Conservation (phyloP, 371 early-diverging fungal genomes). For the Cokeromyces recurvatus region DNA sequence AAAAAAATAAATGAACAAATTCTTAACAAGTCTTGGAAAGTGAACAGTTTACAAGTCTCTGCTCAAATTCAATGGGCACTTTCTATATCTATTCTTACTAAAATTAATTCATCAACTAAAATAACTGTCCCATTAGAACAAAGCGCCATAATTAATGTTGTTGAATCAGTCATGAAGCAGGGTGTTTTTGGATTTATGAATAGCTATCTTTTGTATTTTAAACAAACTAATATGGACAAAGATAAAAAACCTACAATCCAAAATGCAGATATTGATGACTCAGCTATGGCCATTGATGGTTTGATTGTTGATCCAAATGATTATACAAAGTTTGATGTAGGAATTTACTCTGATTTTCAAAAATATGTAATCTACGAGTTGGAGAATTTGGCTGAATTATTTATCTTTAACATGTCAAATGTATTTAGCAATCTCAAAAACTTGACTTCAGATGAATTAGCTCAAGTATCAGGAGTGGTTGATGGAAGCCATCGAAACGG, state of each 20-base stretch:
- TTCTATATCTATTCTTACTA: not conserved
- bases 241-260: not conserved
- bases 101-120: not conserved
- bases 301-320: conserved; percentile 21
- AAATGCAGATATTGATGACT: conserved; percentile 5
- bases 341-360: conserved; percentile 27
- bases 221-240: conserved; percentile 8
- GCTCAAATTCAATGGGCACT: conserved; percentile 14
- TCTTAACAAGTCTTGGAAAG: conserved; percentile 9
- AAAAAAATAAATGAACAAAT: conserved; percentile 14
- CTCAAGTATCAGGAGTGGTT: not conserved
- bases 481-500: conserved; percentile 24
- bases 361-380: conserved; percentile 40
- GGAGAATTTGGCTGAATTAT: conserved; percentile 31
- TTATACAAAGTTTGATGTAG: conserved; percentile 16
- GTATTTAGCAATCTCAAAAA: conserved; percentile 5
- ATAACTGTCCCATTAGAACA: conserved; percentile 19
- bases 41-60: conserved; percentile 4
- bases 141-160: conserved; percentile 17
- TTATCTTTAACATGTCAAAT: conserved; percentile 51
- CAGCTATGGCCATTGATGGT: conserved; percentile 22
- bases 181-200: conserved; percentile 57
- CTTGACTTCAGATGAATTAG: not conserved
- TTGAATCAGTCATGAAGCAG: conserved; percentile 46
- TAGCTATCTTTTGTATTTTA: conserved; percentile 22